phyloP scores from a whole-genome alignment of 345 rosid species.

The Litchi chinensis region DNA sequence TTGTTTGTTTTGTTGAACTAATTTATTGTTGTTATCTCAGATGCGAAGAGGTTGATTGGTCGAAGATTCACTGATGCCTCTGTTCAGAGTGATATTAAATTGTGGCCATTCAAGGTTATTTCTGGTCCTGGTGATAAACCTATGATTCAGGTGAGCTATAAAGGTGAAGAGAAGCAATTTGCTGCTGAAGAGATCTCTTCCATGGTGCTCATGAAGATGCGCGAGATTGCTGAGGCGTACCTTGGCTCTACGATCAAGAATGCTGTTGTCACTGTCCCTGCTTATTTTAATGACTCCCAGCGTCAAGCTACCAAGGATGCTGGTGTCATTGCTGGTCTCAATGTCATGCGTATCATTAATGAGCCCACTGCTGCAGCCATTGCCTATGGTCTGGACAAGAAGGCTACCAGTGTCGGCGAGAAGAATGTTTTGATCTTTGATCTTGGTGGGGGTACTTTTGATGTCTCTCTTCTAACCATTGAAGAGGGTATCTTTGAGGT shows the following conservation, averaged over 20 bases:
- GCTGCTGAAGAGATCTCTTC: slow-evolving; percentile 79
- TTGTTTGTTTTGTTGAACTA: not conserved
- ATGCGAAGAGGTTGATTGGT: slow-evolving; percentile 80
- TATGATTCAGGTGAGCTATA: slow-evolving; percentile 63
- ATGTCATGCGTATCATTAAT: slow-evolving; percentile 74
- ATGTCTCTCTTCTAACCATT: slow-evolving; percentile 78
- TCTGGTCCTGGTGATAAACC: slow-evolving; percentile 77
- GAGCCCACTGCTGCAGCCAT: slow-evolving; percentile 86
- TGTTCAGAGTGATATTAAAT: slow-evolving; percentile 66
- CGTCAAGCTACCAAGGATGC: slow-evolving; percentile 86
- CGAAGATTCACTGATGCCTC: slow-evolving; percentile 64
- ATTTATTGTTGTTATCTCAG: slow-evolving; percentile 26
- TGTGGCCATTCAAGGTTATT: slow-evolving; percentile 78
- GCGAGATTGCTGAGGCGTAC: slow-evolving; percentile 81
- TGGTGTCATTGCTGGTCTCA: slow-evolving; percentile 75
- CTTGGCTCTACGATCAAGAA: slow-evolving; percentile 67
- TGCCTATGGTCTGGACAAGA: slow-evolving; percentile 84
- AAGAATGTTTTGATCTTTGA: slow-evolving; percentile 77
- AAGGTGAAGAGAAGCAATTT: slow-evolving; percentile 72
- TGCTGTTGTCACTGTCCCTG: slow-evolving; percentile 81
- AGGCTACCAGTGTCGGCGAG: slow-evolving; percentile 73
- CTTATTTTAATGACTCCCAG: slow-evolving; percentile 80
- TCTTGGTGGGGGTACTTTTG: slow-evolving; percentile 84
- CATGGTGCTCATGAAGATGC: slow-evolving; percentile 82
- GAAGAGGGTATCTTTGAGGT: slow-evolving; percentile 84